phyloP scores from a whole-genome alignment of 164 flowering plant species.

The Euptelea pleiosperma region DNA sequence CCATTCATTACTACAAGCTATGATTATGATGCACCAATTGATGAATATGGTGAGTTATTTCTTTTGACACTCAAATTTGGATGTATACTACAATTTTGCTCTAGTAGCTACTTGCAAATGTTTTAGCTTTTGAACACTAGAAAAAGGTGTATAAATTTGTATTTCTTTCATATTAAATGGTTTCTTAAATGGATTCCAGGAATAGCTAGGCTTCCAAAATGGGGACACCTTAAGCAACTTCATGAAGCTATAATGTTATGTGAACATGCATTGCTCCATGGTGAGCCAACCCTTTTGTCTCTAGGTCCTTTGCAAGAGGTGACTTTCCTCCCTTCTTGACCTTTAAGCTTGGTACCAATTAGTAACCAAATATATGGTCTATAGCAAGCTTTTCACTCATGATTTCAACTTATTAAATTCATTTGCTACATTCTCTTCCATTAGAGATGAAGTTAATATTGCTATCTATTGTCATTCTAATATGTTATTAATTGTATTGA shows the following conservation, averaged over 20 bases:
- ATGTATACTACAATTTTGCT: not conserved
- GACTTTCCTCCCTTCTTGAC: slow-evolving; percentile 4
- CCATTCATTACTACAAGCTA: slow-evolving; percentile 99
- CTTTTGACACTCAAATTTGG: not conserved
- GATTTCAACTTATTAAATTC: no score
- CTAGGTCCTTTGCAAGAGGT: slow-evolving; percentile 91
- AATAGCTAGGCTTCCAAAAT: slow-evolving; percentile 83
- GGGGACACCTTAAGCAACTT: slow-evolving; percentile 95
- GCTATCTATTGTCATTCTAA: no score
- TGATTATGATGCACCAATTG: slow-evolving; percentile 99
- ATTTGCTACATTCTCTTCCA: no score
- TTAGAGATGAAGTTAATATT: no score
- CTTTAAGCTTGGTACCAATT: not conserved
- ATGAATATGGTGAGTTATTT: slow-evolving; percentile 76
- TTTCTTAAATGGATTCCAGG: slow-evolving; percentile 42
- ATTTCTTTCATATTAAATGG: not conserved
- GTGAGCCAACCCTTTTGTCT: slow-evolving; percentile 42
- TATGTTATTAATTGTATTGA: no score
- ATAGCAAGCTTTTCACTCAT: not conserved
- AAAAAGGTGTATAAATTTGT: not conserved
- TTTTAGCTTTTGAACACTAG: not conserved
- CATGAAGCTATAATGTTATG: slow-evolving; percentile 79
- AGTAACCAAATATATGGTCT: not conserved
- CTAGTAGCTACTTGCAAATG: no score
- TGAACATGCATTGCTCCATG: slow-evolving; percentile 59